Conservation (phyloP, 2,329 filamentous ascomycete species). For the Akanthomyces muscarius region DNA sequence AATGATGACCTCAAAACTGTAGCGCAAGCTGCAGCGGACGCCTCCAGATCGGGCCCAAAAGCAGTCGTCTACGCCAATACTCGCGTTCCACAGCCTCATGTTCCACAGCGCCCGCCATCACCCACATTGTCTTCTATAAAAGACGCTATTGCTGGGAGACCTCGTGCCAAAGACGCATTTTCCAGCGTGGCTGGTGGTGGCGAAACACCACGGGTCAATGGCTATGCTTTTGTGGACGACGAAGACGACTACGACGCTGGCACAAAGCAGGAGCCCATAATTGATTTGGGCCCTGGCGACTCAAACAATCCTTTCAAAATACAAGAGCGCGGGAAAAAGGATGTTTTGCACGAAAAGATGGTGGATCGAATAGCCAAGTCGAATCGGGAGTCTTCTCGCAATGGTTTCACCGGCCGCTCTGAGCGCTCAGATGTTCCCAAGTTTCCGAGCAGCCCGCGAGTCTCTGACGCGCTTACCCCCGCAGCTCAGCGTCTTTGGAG, state of each 20-base stretch:
- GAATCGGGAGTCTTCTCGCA: conserved; percentile 59
- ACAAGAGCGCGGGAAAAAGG: conserved; percentile 67
- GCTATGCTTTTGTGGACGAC: conserved; percentile 91
- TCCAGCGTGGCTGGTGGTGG: conserved; percentile 52
- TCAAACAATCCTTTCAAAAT: conserved; percentile 78
- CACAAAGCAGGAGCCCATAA: conserved; percentile 31
- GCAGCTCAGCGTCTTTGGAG: conserved; percentile 67
- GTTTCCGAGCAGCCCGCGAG: conserved; percentile 63
- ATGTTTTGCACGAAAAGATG: conserved; percentile 79
- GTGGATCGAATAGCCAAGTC: conserved; percentile 75
- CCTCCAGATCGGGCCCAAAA: conserved; percentile 72
- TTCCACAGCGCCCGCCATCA: conserved; percentile 56
- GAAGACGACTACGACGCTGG: conserved; percentile 52
- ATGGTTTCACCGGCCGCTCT: conserved; percentile 56
- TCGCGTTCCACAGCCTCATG: conserved; percentile 56
- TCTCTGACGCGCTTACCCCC: conserved; percentile 61
- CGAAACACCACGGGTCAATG: conserved; percentile 87
- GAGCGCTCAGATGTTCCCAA: conserved; percentile 62
- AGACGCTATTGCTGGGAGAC: conserved; percentile 75
- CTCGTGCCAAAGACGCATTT: conserved; percentile 59
- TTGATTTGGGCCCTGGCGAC: conserved; percentile 57
- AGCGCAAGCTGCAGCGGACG: conserved; percentile 63
- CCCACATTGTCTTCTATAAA: conserved; percentile 81
- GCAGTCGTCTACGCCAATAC: conserved; percentile 80
- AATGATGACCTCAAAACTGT: conserved; percentile 59